These are phyloP conservation scores for Cercospora beticola DNA, from an alignment of 2,329 filamentous ascomycete species.

Conservation along the genomic window DNA sequence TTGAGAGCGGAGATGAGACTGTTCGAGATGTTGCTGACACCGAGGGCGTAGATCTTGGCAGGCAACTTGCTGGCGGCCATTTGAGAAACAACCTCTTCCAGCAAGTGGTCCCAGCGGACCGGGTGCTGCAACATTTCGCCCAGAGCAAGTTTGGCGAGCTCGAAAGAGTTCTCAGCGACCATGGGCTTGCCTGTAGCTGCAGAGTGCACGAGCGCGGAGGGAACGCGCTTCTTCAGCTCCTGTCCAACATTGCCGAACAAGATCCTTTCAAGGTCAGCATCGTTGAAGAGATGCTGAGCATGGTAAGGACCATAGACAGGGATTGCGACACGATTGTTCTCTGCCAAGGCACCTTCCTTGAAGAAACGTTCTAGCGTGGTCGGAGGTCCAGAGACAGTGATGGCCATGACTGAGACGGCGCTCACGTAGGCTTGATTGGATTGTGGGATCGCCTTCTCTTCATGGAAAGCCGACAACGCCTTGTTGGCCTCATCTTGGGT, in stretches of 20 bases:
- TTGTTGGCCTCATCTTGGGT: constrained; percentile 53
- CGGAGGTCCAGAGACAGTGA: constrained; percentile 61
- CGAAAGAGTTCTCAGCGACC: constrained; percentile 46
- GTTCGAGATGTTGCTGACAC: constrained; percentile 55
- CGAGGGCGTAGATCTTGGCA: constrained; percentile 51
- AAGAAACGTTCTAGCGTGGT: constrained; percentile 54
- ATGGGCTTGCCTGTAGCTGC: constrained; percentile 49
- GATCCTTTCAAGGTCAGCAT: constrained; percentile 54
- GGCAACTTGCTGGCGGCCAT: constrained; percentile 45
- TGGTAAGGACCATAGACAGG: constrained; percentile 61
- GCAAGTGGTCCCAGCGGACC: constrained; percentile 51
- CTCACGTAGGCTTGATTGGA: constrained; percentile 59
- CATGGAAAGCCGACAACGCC: constrained; percentile 59
- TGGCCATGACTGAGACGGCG: constrained; percentile 58
- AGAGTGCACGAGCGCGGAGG: constrained; percentile 49
- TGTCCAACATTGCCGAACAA: constrained; percentile 44
- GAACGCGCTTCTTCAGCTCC: constrained; percentile 45
- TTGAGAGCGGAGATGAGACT: constrained; percentile 56
- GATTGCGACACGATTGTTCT: constrained; percentile 53
- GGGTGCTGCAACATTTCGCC: constrained; percentile 49
- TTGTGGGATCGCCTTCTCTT: constrained; percentile 51
- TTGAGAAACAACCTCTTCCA: constrained; percentile 50
- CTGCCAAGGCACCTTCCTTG: constrained; percentile 49
- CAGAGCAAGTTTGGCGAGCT: constrained; percentile 47
- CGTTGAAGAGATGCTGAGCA: constrained; percentile 55